Evolutionary conservation across 768 basidiomycete genomes (phyloP).

Genomic region (Rhizopogon roseolus): DNA sequence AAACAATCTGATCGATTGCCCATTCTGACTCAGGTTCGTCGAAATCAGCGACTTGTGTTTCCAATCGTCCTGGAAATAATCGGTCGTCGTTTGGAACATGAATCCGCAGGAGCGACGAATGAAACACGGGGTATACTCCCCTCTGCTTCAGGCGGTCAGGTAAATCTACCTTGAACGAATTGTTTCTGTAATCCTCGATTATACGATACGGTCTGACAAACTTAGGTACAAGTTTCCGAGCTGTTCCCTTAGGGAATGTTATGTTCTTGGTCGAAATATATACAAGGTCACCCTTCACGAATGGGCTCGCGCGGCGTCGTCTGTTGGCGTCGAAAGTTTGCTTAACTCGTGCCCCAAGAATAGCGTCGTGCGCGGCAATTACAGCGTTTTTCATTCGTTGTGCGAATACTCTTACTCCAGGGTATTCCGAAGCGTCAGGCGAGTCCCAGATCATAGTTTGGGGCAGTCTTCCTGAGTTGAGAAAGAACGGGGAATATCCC

Average conservation of each 20-base stretch:
- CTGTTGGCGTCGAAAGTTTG: no score
- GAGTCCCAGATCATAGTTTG: conserved; percentile 25
- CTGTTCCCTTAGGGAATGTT: no score
- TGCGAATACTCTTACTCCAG: conserved; percentile 22
- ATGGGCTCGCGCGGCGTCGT: no score
- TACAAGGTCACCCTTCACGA: no score
- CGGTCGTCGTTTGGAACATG: conserved; percentile 24
- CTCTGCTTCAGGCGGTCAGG: conserved; percentile 15
- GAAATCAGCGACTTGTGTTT: conserved; percentile 13
- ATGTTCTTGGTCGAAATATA: no score
- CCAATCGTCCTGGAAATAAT: conserved; percentile 15
- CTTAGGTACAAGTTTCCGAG: no score
- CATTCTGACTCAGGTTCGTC: conserved; percentile 9
- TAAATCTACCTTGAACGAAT: conserved; percentile 20
- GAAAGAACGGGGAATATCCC: conserved; percentile 32
- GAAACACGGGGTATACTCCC: conserved; percentile 29
- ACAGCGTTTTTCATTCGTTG: conserved; percentile 7
- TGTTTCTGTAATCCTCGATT: neutral
- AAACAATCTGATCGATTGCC: conserved; percentile 14
- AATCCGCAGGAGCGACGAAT: conserved; percentile 21
- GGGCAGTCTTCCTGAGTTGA: conserved; percentile 28
- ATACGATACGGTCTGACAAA: no score
- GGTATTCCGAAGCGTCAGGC: conserved; percentile 13
- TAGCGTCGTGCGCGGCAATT: no score
- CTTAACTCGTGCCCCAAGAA: no score